Evolutionary conservation across 495 filamentous ascomycete species (phyloP).

Genomic region (Neurospora cerealis): DNA sequence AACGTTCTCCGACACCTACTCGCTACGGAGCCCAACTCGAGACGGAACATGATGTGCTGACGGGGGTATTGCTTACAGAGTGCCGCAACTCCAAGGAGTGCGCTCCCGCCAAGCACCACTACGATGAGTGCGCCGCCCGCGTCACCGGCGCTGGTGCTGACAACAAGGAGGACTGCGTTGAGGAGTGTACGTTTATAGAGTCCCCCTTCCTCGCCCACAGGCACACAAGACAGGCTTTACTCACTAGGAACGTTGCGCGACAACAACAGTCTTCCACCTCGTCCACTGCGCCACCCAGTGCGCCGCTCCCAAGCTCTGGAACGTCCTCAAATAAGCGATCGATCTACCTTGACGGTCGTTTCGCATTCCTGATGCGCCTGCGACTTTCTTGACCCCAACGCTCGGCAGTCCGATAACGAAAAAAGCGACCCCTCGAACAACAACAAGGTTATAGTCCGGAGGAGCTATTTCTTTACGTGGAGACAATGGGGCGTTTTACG

Average conservation of each 20-base stretch:
- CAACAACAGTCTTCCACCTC: constrained; percentile 82
- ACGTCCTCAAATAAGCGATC: constrained; percentile 66
- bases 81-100: constrained; percentile 80
- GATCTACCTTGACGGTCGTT: background rate
- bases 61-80: constrained; percentile 44
- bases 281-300: constrained; percentile 85
- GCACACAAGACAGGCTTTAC: background rate
- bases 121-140: constrained; percentile 91
- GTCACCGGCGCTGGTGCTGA: constrained; percentile 49
- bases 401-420: constrained; percentile 9
- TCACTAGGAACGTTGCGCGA: constrained; percentile 9
- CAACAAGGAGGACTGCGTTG: constrained; percentile 82
- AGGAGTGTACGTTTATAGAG: constrained; percentile 74
- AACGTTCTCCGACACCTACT: background rate
- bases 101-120: constrained; percentile 88
- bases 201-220: background rate
- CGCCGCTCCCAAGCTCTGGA: constrained; percentile 92
- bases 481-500: background rate
- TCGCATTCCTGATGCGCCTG: background rate
- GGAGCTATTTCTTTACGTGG: background rate
- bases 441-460: background rate
- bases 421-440: background rate
- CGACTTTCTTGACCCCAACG: background rate
- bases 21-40: background rate
- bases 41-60: constrained; percentile 14